Base-by-base conservation (phyloP, 495 filamentous ascomycete genomes). In the Pseudotulostoma volvatum region DNA sequence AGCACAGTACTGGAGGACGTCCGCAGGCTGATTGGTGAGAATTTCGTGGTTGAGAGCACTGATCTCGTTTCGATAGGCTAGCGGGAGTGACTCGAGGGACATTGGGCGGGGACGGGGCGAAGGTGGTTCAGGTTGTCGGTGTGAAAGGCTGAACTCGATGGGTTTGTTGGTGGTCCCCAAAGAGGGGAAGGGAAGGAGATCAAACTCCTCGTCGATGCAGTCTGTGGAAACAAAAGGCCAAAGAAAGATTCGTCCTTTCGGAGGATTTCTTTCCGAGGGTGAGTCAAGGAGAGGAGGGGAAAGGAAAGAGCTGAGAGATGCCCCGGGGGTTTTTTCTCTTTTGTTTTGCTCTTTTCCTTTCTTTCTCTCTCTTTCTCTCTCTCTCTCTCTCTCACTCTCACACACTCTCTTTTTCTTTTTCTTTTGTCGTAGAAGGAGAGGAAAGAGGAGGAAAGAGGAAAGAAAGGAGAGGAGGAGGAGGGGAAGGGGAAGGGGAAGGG, bases 1-100 rank as follows among this genome's bases (percentile, higher is more conserved):
- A 56, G 74, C 66, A 49, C 76, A 78, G 59, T 77, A 79, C 50
- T 79, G 76, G 45, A 77, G 64, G 54, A 74, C 55, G 59, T 79
- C 76, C 43, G 55, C 33, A 7, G 73, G 73, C 33, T 68, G 56
- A 13, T 60, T 40, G 42, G 64, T 64, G 31, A 57, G 52, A 43
- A 79, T 51, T 47, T 75, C 66, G 53, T 56, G 63, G 44, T 70
- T 68, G 45, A 79, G 68, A 41, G 61, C 51, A 38, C 70, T 59
- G 56, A 78, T 70, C 51, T 79, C 74, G 48, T 71, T 55, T 49
- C 59, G 50, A 54, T 76, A 77, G 55, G 66, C 58, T 44, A 57
- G 38, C 44, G 71, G 69, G 25, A 74, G 61, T 44, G 69, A 67
- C 60, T 64, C 64, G 44, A 42, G 47, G 13, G 37, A 39, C 23